Evolutionary conservation across 2,329 filamentous ascomycete species (phyloP).

Genomic region (Immersiporthe knoxdaviesiana): DNA sequence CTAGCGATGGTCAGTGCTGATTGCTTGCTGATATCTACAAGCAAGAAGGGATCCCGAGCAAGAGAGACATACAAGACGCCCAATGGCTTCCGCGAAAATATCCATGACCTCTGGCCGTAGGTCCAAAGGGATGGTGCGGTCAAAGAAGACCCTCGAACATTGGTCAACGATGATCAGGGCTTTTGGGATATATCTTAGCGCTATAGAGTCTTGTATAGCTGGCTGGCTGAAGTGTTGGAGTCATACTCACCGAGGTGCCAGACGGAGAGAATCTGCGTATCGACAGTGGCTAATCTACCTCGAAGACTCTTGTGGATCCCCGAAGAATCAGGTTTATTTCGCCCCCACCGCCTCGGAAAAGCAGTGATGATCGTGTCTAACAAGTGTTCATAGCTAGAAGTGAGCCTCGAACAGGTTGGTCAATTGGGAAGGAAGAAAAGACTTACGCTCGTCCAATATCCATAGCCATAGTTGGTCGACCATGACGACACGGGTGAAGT

Average conservation of each 20-base stretch:
- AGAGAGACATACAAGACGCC: background rate
- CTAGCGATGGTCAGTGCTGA: background rate
- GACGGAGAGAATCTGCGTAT: constrained; percentile 15
- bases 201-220: no score
- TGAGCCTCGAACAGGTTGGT: background rate
- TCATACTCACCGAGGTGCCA: constrained; percentile 25
- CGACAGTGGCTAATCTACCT: background rate
- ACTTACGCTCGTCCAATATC: constrained; percentile 23
- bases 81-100: constrained; percentile 17
- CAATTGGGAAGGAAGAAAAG: background rate
- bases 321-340: constrained; percentile 24
- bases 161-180: constrained; percentile 27
- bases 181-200: background rate
- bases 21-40: background rate
- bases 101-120: constrained; percentile 24
- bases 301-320: constrained; percentile 26
- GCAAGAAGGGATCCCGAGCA: background rate
- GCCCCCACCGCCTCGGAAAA: constrained; percentile 22
- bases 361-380: constrained; percentile 23
- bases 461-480: constrained; percentile 27
- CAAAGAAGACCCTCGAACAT: constrained; percentile 28
- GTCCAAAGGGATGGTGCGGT: constrained; percentile 21
- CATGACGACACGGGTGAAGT: constrained; percentile 20
- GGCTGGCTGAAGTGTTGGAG: no score
- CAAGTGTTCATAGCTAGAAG: background rate